These are phyloP conservation scores for Marsdenia floribunda DNA, from an alignment of 257 asterid species.

Conservation along the genomic window DNA sequence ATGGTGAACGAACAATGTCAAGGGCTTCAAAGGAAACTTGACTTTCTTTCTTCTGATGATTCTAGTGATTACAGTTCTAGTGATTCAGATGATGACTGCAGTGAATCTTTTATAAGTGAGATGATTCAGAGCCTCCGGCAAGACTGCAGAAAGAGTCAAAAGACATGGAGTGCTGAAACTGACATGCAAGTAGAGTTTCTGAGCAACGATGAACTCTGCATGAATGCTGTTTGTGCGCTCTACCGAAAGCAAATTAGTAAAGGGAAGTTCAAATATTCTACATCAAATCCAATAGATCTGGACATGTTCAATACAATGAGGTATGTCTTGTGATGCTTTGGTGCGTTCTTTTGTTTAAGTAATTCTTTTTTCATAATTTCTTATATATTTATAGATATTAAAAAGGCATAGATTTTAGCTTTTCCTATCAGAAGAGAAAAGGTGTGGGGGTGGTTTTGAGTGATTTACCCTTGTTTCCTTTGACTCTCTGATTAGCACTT, in stretches of 20 bases:
- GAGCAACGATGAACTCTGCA: slow-evolving; percentile 2
- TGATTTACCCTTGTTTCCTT: background rate
- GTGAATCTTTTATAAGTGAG: background rate
- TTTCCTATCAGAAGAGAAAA: background rate
- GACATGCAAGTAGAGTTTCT: slow-evolving; percentile 2
- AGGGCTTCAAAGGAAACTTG: background rate
- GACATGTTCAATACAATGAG: background rate
- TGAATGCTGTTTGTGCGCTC: slow-evolving; percentile 11
- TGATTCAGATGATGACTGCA: slow-evolving; percentile 16
- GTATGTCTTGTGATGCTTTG: background rate
- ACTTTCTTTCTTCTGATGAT: background rate
- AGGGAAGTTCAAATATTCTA: background rate
- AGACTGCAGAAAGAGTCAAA: background rate
- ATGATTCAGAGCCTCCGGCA: background rate
- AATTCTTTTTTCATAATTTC: background rate
- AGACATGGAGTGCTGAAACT: slow-evolving; percentile 1
- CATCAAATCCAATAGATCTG: background rate
- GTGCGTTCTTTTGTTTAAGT: background rate
- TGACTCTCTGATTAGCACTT: background rate
- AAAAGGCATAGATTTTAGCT: background rate
- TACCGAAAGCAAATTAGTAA: slow-evolving; percentile 4
- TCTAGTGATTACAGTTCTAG: slow-evolving; percentile 11
- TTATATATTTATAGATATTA: too few species aligned
- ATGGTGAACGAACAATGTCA: background rate
- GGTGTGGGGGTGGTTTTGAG: background rate